A percentile compares a stretch with the other conserved stretches of the same genome.
Conservation (phyloP, 2,329 filamentous ascomycete species). For the Diplodia mutila region DNA sequence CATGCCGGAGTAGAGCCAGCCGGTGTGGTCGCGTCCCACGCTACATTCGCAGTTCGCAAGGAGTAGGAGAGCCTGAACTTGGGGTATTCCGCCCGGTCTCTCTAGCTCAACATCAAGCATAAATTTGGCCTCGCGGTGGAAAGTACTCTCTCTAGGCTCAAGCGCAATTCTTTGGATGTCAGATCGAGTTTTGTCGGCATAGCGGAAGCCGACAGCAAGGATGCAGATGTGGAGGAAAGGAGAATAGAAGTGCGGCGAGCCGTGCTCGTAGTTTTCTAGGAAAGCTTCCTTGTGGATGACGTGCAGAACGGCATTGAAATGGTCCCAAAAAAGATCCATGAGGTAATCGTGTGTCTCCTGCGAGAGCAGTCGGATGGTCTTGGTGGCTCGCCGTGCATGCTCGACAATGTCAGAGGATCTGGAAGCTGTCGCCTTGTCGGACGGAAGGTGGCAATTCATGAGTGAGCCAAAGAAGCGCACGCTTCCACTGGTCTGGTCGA, state of each 20-base stretch:
- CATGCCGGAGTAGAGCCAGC: slow-evolving; percentile 57
- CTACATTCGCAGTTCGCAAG: slow-evolving; percentile 59
- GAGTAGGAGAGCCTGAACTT: slow-evolving; percentile 56
- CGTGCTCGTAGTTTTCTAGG: slow-evolving; percentile 51
- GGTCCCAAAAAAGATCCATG: slow-evolving; percentile 56
- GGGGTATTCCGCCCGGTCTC: slow-evolving; percentile 56
- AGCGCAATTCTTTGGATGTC: slow-evolving; percentile 55
- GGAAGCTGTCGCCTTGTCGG: slow-evolving; percentile 37
- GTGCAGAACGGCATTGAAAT: slow-evolving; percentile 56
- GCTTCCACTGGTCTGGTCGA: slow-evolving; percentile 57
- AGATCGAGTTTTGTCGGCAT: slow-evolving; percentile 53
- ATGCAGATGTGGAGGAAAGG: slow-evolving; percentile 58
- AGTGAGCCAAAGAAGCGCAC: slow-evolving; percentile 59
- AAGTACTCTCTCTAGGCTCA: slow-evolving; percentile 54
- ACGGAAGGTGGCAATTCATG: slow-evolving; percentile 58
- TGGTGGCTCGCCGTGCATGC: slow-evolving; percentile 53
- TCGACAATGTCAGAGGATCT: slow-evolving; percentile 34
- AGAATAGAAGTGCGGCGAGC: slow-evolving; percentile 56
- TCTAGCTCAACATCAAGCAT: slow-evolving; percentile 60
- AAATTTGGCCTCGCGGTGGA: slow-evolving; percentile 59
- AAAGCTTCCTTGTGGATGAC: slow-evolving; percentile 57
- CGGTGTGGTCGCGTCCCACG: slow-evolving; percentile 57
- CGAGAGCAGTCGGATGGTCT: slow-evolving; percentile 53
- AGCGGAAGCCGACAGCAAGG: slow-evolving; percentile 58
- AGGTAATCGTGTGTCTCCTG: slow-evolving; percentile 57